Percentiles rank a stretch among this genome's conserved stretches.
phyloP scores from a whole-genome alignment of 345 rosid genomes.

The Linum tenue region DNA sequence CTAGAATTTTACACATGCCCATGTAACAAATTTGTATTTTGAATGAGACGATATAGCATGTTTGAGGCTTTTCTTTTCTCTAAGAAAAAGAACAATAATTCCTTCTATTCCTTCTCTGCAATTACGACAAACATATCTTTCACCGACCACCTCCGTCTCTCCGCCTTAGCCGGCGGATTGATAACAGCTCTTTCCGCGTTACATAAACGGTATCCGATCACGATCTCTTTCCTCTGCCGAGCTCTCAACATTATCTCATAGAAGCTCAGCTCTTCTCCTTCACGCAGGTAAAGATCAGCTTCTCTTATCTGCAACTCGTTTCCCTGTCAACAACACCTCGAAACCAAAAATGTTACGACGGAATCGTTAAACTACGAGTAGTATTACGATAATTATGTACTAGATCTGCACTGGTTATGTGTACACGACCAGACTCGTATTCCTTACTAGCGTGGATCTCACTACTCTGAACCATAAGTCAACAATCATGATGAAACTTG shows the following conservation, averaged over 20 bases:
- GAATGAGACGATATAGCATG: too few relatives aligned
- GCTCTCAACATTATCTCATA: slow-evolving; percentile 49
- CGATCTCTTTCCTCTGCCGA: slow-evolving; percentile 50
- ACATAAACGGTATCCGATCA: slow-evolving; percentile 48
- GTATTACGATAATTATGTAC: too few relatives aligned
- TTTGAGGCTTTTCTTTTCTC: too few relatives aligned
- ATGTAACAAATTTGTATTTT: too few relatives aligned
- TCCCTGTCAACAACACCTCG: slow-evolving; percentile 30
- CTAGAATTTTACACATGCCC: too few relatives aligned
- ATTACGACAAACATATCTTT: slow-evolving; percentile 52
- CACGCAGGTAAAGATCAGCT: slow-evolving; percentile 46
- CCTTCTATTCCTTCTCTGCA: slow-evolving; percentile 43
- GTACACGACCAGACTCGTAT: too few relatives aligned
- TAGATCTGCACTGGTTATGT: too few relatives aligned
- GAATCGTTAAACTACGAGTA: too few relatives aligned
- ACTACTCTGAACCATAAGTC: too few relatives aligned
- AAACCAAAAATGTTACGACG: neutral
- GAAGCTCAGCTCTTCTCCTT: slow-evolving; percentile 61
- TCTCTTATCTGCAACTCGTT: slow-evolving; percentile 59
- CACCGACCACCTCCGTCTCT: slow-evolving; percentile 41
- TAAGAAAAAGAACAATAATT: neutral
- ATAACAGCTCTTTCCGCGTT: slow-evolving; percentile 53
- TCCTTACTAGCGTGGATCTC: too few relatives aligned
- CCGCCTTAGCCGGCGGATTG: slow-evolving; percentile 44
- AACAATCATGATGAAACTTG: too few relatives aligned